These are phyloP conservation scores for Parasarocladium wereldwijsianum DNA, from an alignment of 2,329 filamentous ascomycete genomes.

Conservation along the genomic window DNA sequence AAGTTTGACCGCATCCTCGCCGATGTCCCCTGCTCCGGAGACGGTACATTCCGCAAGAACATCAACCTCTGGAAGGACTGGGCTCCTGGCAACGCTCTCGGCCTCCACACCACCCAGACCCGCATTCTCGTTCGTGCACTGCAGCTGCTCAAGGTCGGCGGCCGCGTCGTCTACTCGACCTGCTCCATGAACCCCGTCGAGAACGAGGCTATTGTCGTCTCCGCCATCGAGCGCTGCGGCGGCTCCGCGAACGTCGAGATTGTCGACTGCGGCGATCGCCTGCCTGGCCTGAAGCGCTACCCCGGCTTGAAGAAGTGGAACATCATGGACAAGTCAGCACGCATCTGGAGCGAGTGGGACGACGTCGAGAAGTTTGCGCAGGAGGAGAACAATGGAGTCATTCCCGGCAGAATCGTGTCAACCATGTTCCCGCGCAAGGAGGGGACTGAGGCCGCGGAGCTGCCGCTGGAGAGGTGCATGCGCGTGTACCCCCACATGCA, in stretches of 20 bases:
- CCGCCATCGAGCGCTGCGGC: conserved; percentile 81
- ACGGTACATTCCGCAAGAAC: conserved; percentile 90
- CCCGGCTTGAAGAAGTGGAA: conserved; percentile 73
- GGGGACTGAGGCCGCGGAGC: conserved; percentile 36
- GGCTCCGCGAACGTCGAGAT: conserved; percentile 70
- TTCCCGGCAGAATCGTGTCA: conserved; percentile 55
- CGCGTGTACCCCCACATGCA: conserved; percentile 90
- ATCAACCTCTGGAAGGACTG: conserved; percentile 89
- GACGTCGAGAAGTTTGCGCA: conserved; percentile 60
- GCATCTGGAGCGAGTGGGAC: conserved; percentile 68
- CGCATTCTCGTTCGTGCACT: conserved; percentile 83
- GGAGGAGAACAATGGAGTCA: conserved; percentile 34
- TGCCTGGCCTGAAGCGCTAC: conserved; percentile 62
- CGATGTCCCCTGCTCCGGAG: conserved; percentile 92
- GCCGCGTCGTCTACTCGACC: conserved; percentile 91
- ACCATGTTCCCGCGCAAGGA: conserved; percentile 68
- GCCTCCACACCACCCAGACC: conserved; percentile 74
- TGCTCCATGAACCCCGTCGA: conserved; percentile 98
- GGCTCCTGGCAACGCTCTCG: conserved; percentile 75
- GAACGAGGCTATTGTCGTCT: conserved; percentile 83
- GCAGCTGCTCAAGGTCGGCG: conserved; percentile 91
- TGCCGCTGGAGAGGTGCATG: conserved; percentile 83
- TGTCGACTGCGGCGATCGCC: conserved; percentile 64
- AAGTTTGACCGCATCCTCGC: conserved; percentile 96
- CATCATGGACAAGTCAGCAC: conserved; percentile 75